Evolutionary conservation across 1,284 basidiomycete species (phyloP), one percentile per base, ranked within the genome.

Genomic region (Porogramme epimiltina): DNA sequence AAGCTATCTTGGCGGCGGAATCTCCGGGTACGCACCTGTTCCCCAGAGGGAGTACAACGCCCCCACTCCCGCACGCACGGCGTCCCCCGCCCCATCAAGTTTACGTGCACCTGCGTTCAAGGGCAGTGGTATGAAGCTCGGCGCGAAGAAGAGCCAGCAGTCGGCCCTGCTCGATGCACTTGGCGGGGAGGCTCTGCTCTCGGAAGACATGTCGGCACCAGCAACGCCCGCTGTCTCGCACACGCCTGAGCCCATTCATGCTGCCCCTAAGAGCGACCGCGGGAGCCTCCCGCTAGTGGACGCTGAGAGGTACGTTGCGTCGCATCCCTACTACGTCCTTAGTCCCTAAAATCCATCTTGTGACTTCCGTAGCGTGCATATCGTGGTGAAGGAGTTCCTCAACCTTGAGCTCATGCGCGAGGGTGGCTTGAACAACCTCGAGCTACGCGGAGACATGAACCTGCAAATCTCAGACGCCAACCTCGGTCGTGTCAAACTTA

Each of bases 91-190:
- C 0, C 78, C 82, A 3, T 74, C 78, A 18, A 69, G 75, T 13
- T 67, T 76, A 63, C 87, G 81, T 40, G 63, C 81, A 0, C 88
- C 92, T 9, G 85, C 91, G 1, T 98, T 99, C 86, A 98, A 97
- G 78, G 87, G 90, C 47, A 85, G 88, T 28, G 95, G 96, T 26
- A 98, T 99, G 96, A 98, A 98, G 69, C 81, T 99, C n/a, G 95
- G 95, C 33, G 81, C 84, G 63, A 97, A 96, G 76, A 96, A 94
- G 73, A 88, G 87, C 45, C 89, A 88, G 64, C 88, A 91, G 60
- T 85, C 89, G 19, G 94, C 96, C 60, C 73, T 98, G 19, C 73
- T 97, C 41, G 92, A 94, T 65, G 87, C 91, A 2, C 78, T 98
- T 15, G 93, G 92, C n/a, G 84, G 85, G 2, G 92, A 92, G 59